phyloP scores from a whole-genome alignment of 257 asterid species.

The Solanum gracilifrons region DNA sequence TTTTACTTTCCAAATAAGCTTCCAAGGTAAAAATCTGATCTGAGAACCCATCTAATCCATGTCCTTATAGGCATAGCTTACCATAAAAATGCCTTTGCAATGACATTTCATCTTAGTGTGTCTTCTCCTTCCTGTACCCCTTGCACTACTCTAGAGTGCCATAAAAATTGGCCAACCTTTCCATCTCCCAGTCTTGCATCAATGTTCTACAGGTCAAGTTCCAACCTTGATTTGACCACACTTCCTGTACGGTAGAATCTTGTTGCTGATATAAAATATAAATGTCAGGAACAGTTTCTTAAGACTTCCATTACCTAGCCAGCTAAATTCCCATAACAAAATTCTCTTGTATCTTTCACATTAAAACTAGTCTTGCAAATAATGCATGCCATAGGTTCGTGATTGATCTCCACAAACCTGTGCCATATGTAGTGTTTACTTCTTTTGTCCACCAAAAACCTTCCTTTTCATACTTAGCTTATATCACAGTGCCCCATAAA shows the following conservation, averaged over 20 bases:
- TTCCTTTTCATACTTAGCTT: background rate
- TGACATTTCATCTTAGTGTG: background rate
- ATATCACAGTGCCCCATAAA: background rate
- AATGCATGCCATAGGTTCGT: background rate
- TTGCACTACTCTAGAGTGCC: background rate
- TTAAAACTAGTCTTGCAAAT: background rate
- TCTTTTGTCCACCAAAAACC: too few relatives aligned
- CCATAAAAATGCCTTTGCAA: background rate
- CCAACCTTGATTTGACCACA: background rate
- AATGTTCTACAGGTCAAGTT: background rate
- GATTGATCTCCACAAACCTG: background rate
- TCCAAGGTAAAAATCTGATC: background rate
- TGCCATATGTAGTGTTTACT: background rate
- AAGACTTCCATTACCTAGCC: background rate
- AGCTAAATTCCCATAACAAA: background rate
- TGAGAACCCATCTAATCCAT: background rate
- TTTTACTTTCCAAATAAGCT: background rate
- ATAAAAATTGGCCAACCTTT: background rate
- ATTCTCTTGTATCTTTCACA: background rate
- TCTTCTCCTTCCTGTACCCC: background rate
- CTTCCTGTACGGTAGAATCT: background rate
- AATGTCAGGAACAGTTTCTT: background rate
- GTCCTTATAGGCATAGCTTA: background rate
- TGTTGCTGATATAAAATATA: background rate
- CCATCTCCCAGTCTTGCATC: background rate